phyloP scores from a whole-genome alignment of 2,329 filamentous ascomycete species.

The Huntiella moniliformis region DNA sequence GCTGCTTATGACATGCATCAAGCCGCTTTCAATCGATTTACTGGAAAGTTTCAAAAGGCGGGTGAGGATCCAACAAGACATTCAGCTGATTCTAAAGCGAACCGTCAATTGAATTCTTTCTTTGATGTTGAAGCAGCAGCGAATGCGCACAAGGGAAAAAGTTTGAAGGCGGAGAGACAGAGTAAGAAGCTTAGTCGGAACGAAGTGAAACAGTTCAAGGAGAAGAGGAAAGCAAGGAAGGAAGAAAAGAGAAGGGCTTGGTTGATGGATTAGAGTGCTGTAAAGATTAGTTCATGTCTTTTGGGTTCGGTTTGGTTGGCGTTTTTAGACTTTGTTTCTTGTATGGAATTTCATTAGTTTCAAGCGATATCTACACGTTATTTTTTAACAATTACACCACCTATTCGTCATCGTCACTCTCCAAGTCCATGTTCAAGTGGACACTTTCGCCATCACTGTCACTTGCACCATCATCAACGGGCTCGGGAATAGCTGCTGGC shows the following conservation, averaged over 20 bases:
- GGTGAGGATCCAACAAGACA: slow-evolving; percentile 54
- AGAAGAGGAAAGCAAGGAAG: slow-evolving; percentile 75
- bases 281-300: neutral
- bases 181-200: slow-evolving; percentile 68
- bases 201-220: slow-evolving; percentile 79
- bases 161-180: slow-evolving; percentile 75
- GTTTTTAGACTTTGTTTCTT: neutral
- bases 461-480: slow-evolving; percentile 17
- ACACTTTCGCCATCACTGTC: slow-evolving; percentile 33
- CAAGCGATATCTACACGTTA: slow-evolving; percentile 1
- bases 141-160: slow-evolving; percentile 75
- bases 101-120: slow-evolving; percentile 77
- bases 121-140: slow-evolving; percentile 93
- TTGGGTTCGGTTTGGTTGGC: neutral
- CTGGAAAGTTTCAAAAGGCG: slow-evolving; percentile 58
- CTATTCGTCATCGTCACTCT: slow-evolving; percentile 26
- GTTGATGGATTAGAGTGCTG: slow-evolving; percentile 49
- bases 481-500: slow-evolving; percentile 13
- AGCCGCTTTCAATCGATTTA: slow-evolving; percentile 73
- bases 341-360: too few species aligned
- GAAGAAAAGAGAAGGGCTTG: slow-evolving; percentile 88
- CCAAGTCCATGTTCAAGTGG: slow-evolving; percentile 40
- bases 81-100: slow-evolving; percentile 73
- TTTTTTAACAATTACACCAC: neutral
- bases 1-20: slow-evolving; percentile 28